Percentiles rank a stretch among this genome's conserved stretches.
Conservation (phyloP, 495 filamentous ascomycete species). For the Talaromyces wortmannii region DNA sequence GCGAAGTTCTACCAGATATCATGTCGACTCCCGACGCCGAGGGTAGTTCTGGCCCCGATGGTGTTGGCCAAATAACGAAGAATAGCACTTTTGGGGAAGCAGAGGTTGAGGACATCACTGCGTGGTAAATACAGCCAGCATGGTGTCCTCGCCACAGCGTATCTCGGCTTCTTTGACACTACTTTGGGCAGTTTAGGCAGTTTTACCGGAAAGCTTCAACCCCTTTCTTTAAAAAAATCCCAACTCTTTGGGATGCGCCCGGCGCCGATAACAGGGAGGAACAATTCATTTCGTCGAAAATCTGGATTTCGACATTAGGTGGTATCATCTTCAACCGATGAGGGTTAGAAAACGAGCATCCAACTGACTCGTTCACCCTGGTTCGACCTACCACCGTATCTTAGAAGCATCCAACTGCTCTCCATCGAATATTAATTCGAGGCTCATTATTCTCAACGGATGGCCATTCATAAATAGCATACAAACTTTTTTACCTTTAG, state of each 20-base stretch:
- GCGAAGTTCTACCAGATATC: conserved; percentile 76
- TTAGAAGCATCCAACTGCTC: conserved; percentile 48
- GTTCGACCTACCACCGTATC: conserved; percentile 15
- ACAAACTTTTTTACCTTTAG: no score
- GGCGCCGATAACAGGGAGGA: not conserved
- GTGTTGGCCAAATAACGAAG: conserved; percentile 52
- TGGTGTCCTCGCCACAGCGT: not conserved
- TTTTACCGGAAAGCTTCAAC: not conserved
- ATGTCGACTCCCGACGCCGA: conserved; percentile 56
- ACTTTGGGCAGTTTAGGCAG: not conserved
- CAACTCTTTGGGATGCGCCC: not conserved
- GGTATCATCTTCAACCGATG: conserved; percentile 3
- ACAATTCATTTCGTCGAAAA: not conserved
- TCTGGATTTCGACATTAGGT: not conserved
- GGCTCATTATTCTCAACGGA: not conserved
- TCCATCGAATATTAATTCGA: not conserved
- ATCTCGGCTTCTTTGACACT: conserved; percentile 7
- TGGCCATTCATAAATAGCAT: not conserved
- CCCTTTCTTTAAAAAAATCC: not conserved
- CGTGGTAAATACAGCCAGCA: conserved; percentile 56
- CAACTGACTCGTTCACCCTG: conserved; percentile 38
- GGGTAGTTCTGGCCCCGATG: conserved; percentile 26
- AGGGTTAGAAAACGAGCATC: conserved; percentile 25
- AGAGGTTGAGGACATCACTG: conserved; percentile 95
- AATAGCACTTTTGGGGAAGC: conserved; percentile 89